These are phyloP conservation scores for Schizopora paradoxa DNA, from an alignment of 1,284 basidiomycete genomes.

Conservation along the genomic window DNA sequence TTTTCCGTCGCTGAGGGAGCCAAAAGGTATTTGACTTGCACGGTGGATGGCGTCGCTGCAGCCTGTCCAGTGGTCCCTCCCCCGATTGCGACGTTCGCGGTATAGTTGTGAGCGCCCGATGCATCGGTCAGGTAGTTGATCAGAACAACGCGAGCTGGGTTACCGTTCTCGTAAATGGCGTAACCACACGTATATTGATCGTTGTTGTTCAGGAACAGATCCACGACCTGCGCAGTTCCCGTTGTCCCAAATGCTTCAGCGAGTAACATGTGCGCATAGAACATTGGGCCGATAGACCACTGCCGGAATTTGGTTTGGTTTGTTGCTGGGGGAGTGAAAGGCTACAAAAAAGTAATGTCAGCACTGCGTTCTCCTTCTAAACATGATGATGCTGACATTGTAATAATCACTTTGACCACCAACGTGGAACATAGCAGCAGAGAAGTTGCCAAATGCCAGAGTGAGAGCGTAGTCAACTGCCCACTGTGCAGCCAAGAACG, in stretches of 20 bases:
- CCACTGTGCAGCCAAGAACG: constrained; percentile 72
- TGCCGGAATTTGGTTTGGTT: constrained; percentile 51
- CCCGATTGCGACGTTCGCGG: constrained; percentile 39
- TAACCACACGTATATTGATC: constrained; percentile 63
- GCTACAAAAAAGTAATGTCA: constrained; percentile 19
- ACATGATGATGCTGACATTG: constrained; percentile 41
- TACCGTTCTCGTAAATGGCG: constrained; percentile 62
- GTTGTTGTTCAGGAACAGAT: constrained; percentile 45
- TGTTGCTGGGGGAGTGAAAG: constrained; percentile 48
- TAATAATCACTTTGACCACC: constrained; percentile 66
- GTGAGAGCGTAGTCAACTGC: constrained; percentile 57
- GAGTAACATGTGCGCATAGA: constrained; percentile 64
- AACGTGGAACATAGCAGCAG: constrained; percentile 53
- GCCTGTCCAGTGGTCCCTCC: constrained; percentile 36
- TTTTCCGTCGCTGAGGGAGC: constrained; percentile 49
- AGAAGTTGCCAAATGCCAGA: constrained; percentile 58
- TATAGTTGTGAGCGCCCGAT: constrained; percentile 45
- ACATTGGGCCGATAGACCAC: constrained; percentile 64
- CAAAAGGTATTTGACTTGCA: constrained; percentile 49
- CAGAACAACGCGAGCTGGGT: constrained; percentile 52
- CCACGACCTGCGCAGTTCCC: constrained; percentile 54
- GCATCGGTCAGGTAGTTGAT: constrained; percentile 64
- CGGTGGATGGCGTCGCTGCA: constrained; percentile 34
- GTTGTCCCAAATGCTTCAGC: constrained; percentile 64
- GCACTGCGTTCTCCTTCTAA: constrained; percentile 1